Evolutionary conservation across 352 stramenopile genomes (phyloP), one percentile per base, ranked within the genome.

Genomic region (Pythium guiyangense): DNA sequence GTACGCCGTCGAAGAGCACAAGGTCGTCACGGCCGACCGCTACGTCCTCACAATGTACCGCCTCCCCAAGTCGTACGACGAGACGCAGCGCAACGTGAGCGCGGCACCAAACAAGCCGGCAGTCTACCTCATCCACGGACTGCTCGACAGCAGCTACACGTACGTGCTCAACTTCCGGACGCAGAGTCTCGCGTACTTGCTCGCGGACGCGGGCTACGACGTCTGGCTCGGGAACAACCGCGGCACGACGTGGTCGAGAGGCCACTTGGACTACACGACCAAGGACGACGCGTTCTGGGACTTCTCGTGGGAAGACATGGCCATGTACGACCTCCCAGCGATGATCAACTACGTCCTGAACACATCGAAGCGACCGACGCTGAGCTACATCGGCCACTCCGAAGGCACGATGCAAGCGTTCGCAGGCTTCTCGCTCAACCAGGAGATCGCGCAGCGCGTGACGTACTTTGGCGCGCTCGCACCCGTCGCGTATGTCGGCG

Each of bases 11-110:
- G 74, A 85, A 37, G 65, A 67, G 47, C 72, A 85, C 66, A 63
- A 75, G 25, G 72, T 79, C 22, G 63, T 64, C 46, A 85, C 72
- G 3, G 62, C 50, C 12, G 74, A 85, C 44, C 64, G 74, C 49
- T 82, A 80, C 59, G 63, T 83, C 56, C 67, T 85, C 35, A 83
- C 72, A 10, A 77, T 85, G 70, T 82, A 75, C 53, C 74, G 70
- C 40, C 48, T 82, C 3, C 72, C 74, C 4, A 76, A 75, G 37
- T 81, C 70, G 10, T 79, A 65, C 60, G 56, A 69, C 27, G 74
- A 84, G 52, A 74, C 66, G 35, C 69, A 75, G 56, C 49, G 45
- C 31, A 34, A 34, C 73, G 73, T 35, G 76, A n/a, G n/a, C n/a
- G n/a, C n/a, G n/a, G n/a, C n/a, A n/a, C n/a, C n/a, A n/a, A n/a